Conservation (phyloP, 1,284 basidiomycete species). For the Waitea zeae region DNA sequence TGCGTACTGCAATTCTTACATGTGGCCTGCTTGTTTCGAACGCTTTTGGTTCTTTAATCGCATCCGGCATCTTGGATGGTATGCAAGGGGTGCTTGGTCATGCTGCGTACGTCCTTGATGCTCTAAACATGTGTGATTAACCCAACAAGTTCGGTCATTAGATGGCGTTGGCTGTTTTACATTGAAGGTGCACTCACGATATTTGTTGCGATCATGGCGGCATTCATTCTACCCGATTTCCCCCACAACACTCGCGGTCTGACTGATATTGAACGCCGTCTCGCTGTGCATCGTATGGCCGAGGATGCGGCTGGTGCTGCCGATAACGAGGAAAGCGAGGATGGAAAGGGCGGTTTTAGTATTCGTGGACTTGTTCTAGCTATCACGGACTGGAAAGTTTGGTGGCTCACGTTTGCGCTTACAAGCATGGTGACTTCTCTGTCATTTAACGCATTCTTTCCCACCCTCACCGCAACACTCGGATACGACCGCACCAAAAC, state of each 20-base stretch:
- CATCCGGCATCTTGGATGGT: slow-evolving; percentile 47
- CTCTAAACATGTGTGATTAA: no score
- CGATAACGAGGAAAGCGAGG: slow-evolving; percentile 17
- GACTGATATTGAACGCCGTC: slow-evolving; percentile 37
- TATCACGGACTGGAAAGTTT: slow-evolving; percentile 56
- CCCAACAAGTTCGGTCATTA: no score
- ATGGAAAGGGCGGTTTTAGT: slow-evolving; percentile 17
- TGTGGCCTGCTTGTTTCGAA: slow-evolving; percentile 65
- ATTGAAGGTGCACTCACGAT: slow-evolving; percentile 55
- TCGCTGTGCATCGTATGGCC: slow-evolving; percentile 54
- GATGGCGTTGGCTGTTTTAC: slow-evolving; percentile 56
- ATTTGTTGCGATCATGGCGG: slow-evolving; percentile 36
- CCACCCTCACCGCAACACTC: slow-evolving; percentile 49
- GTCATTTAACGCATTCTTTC: slow-evolving; percentile 63
- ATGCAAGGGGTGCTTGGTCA: slow-evolving; percentile 60
- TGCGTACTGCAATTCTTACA: slow-evolving; percentile 57
- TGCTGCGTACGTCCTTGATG: no score
- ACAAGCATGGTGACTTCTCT: slow-evolving; percentile 39
- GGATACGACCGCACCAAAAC: slow-evolving; percentile 50
- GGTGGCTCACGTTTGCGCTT: slow-evolving; percentile 44
- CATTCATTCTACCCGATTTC: slow-evolving; percentile 67
- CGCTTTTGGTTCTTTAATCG: slow-evolving; percentile 71
- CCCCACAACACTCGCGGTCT: slow-evolving; percentile 43
- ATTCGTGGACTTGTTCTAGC: slow-evolving; percentile 40
- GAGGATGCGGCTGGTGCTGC: slow-evolving; percentile 47